Conservation (phyloP, 1,139 yeast species). For the Geotrichum macrosporum region DNA sequence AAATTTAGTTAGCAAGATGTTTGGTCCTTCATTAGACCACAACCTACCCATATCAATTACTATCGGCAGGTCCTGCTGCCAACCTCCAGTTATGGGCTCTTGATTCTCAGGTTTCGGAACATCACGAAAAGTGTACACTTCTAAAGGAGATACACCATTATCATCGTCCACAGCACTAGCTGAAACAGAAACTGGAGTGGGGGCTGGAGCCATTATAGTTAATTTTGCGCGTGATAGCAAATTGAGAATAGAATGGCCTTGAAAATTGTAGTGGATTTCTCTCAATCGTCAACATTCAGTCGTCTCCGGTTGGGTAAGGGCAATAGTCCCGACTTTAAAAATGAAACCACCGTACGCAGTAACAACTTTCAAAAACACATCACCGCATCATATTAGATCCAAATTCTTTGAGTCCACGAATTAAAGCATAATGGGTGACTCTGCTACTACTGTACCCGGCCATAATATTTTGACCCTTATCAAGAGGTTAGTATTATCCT, state of each 20-base stretch:
- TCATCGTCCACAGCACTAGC: conserved; percentile 1
- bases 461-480: conserved; percentile 76
- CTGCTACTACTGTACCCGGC: conserved; percentile 63
- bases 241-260: too few species aligned
- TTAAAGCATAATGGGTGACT: conserved; percentile 45
- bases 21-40: neutral
- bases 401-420: too few species aligned
- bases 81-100: conserved; percentile 54
- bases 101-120: conserved; percentile 38
- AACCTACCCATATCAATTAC: conserved; percentile 56
- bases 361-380: too few species aligned
- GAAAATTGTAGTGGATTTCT: too few species aligned
- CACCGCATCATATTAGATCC: too few species aligned
- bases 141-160: conserved; percentile 38
- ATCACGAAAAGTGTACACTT: conserved; percentile 50
- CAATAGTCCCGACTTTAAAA: too few species aligned
- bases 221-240: too few species aligned
- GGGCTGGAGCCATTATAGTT: too few species aligned
- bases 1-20: neutral
- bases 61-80: conserved; percentile 60
- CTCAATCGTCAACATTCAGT: too few species aligned
- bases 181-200: too few species aligned
- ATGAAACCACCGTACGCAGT: too few species aligned
- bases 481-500: conserved; percentile 47
- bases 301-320: too few species aligned